Evolutionary conservation across 768 basidiomycete genomes (phyloP).

Genomic region (Boletus insuetus): DNA sequence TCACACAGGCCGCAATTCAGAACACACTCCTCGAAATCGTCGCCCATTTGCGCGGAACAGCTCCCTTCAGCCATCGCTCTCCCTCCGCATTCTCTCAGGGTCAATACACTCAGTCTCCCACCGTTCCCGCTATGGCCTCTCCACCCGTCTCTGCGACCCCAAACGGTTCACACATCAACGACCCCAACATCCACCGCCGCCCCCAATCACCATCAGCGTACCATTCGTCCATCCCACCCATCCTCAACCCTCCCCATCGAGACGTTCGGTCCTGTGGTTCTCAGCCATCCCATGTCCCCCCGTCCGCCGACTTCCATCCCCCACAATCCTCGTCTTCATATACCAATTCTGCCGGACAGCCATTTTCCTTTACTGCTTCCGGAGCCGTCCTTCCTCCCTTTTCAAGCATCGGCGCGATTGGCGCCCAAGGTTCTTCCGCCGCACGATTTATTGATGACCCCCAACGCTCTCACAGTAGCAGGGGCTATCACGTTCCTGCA

Average conservation of each 20-base stretch:
- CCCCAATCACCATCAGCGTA: slow-evolving; percentile 32
- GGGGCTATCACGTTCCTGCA: slow-evolving; percentile 32
- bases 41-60: slow-evolving; percentile 63
- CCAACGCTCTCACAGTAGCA: slow-evolving; percentile 27
- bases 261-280: slow-evolving; percentile 36
- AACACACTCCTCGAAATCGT: slow-evolving; percentile 79
- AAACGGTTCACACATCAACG: slow-evolving; percentile 29
- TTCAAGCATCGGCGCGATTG: slow-evolving; percentile 64
- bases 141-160: slow-evolving; percentile 43
- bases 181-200: slow-evolving; percentile 25
- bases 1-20: slow-evolving; percentile 72
- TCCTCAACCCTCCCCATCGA: slow-evolving; percentile 27
- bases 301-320: slow-evolving; percentile 40
- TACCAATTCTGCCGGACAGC: slow-evolving; percentile 36
- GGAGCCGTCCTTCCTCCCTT: slow-evolving; percentile 67
- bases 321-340: slow-evolving; percentile 43
- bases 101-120: slow-evolving; percentile 65
- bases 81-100: slow-evolving; percentile 52
- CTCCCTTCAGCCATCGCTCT: slow-evolving; percentile 51
- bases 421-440: slow-evolving; percentile 49
- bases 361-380: slow-evolving; percentile 35
- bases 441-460: slow-evolving; percentile 51
- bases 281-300: slow-evolving; percentile 20
- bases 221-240: slow-evolving; percentile 29
- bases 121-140: slow-evolving; percentile 56